Evolutionary conservation across 202 grass and related monocot genomes (phyloP).

Genomic region (Zizania palustris): DNA sequence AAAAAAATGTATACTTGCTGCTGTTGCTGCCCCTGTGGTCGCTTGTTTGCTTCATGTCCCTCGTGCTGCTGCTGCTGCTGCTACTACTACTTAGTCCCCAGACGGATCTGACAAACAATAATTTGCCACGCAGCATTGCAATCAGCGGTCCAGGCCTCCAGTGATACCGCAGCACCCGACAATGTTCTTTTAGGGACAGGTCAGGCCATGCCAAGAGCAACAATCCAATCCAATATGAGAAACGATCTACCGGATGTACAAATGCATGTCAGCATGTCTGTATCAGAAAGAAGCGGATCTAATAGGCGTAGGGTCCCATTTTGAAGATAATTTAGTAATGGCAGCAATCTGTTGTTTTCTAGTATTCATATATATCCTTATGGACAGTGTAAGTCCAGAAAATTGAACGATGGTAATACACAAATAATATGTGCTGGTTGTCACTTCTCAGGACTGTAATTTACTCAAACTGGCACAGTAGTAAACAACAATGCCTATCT

Average conservation of each 20-base stretch:
- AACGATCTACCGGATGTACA: neutral
- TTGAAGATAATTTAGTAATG: neutral
- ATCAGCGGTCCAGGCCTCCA: neutral
- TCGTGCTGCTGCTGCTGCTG: neutral
- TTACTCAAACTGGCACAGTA: too few species aligned
- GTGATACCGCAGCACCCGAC: constrained; percentile 3
- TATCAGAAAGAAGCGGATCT: neutral
- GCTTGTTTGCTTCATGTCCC: neutral
- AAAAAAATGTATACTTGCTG: neutral
- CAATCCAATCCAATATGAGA: constrained; percentile 28
- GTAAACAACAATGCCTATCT: too few species aligned
- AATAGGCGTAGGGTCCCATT: neutral
- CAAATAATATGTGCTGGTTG: too few species aligned
- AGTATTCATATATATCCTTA: neutral
- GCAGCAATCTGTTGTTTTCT: neutral
- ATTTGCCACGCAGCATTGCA: constrained; percentile 24
- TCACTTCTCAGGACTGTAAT: too few species aligned
- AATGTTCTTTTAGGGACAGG: constrained; percentile 20
- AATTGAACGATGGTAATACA: too few species aligned
- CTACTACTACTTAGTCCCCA: constrained; percentile 27
- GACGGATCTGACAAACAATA: constrained; percentile 38
- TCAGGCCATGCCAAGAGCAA: constrained; percentile 23
- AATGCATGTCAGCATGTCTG: neutral
- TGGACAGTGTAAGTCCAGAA: neutral
- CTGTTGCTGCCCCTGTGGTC: neutral